phyloP scores from a whole-genome alignment of 2,329 filamentous ascomycete genomes.

The Aspergillus amoenus region DNA sequence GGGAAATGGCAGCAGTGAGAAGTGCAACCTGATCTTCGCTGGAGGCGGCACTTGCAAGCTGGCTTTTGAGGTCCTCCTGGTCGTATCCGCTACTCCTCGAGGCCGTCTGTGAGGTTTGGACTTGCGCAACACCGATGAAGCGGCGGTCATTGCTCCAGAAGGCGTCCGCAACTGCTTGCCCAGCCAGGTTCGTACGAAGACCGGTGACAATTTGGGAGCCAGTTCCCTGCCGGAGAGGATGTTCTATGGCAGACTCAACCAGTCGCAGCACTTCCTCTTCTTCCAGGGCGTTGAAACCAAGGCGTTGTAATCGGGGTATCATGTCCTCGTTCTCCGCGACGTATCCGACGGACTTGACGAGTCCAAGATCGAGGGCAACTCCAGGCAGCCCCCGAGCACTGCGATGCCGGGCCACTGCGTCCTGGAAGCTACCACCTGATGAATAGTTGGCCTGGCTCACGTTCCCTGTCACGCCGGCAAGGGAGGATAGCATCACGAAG shows the following conservation, averaged over 20 bases:
- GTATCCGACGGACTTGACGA: conserved; percentile 35
- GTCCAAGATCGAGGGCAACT: conserved; percentile 28
- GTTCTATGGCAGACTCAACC: not conserved
- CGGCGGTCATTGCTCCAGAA: not conserved
- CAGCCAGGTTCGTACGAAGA: not conserved
- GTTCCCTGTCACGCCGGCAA: conserved; percentile 47
- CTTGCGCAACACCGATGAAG: not conserved
- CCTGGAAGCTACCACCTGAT: conserved; percentile 41
- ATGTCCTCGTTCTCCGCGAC: conserved; percentile 23
- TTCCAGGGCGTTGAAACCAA: not conserved
- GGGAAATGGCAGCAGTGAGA: conserved; percentile 14
- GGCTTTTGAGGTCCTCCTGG: not conserved
- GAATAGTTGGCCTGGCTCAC: conserved; percentile 47
- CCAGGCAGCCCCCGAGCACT: conserved; percentile 17
- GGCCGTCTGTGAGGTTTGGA: not conserved
- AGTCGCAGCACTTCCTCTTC: not conserved
- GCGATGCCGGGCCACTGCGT: conserved; percentile 32
- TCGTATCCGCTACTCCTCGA: not conserved
- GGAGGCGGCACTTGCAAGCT: not conserved
- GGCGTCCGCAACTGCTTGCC: not conserved
- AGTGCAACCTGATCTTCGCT: not conserved
- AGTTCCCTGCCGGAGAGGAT: not conserved
- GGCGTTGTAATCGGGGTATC: not conserved
- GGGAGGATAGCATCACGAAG: conserved; percentile 45
- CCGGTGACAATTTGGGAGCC: no score